Percentiles rank a stretch among this genome's conserved stretches.
These are phyloP conservation scores for Paramecium bursaria DNA, from an alignment of 73 alveolate genomes.

Conservation along the genomic window DNA sequence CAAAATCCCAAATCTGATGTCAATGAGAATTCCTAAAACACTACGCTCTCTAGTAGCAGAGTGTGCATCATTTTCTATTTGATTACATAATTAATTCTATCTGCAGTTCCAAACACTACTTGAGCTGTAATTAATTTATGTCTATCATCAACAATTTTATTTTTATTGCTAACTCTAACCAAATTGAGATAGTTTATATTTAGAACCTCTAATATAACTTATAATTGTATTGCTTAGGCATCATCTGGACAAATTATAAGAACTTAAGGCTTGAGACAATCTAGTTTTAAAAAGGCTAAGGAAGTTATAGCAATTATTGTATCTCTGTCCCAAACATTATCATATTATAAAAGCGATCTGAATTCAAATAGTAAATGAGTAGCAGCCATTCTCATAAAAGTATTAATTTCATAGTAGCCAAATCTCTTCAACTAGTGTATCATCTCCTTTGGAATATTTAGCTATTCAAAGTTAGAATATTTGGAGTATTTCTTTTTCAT, in stretches of 20 bases:
- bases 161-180: conserved; percentile 22
- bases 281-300: conserved; percentile 18
- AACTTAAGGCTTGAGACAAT: conserved; percentile 34
- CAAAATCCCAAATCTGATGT: conserved; percentile 20
- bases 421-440: conserved; percentile 2
- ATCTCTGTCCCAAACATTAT: conserved; percentile 52
- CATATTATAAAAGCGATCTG: conserved; percentile 32
- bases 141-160: conserved; percentile 37
- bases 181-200: conserved; percentile 3
- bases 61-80: not conserved
- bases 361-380: conserved; percentile 26
- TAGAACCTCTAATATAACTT: conserved; percentile 2
- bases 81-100: not conserved
- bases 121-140: conserved; percentile 12
- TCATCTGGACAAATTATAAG: conserved; percentile 28
- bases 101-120: conserved; percentile 54
- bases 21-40: not conserved
- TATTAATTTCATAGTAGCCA: conserved; percentile 25
- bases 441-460: conserved; percentile 51
- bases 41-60: conserved; percentile 33
- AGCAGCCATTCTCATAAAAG: conserved; percentile 33
- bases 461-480: conserved; percentile 8
- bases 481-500: conserved; percentile 23
- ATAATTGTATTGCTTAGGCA: not conserved
- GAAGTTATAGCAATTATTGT: conserved; percentile 43